phyloP scores from a whole-genome alignment of 192 early-diverging fungal genomes.

The Coemansia sp. region DNA sequence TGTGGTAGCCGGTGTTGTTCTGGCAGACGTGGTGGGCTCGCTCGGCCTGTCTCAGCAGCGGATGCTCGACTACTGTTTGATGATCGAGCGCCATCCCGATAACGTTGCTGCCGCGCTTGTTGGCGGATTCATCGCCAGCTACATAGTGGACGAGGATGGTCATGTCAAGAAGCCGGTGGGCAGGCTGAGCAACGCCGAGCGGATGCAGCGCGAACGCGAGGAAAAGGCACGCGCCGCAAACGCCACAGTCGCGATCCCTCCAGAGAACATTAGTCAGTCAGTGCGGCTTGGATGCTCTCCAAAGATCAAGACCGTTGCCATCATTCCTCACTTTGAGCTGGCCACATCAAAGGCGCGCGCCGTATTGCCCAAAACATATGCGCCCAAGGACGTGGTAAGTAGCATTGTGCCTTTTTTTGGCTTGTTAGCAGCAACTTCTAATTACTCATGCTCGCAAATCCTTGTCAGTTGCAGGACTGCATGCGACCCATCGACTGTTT shows the following conservation, averaged over 20 bases:
- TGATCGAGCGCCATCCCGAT: constrained; percentile 97
- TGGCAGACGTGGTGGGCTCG: constrained; percentile 74
- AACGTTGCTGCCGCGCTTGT: constrained; percentile 93
- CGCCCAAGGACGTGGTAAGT: constrained; percentile 76
- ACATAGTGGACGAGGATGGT: constrained; percentile 62
- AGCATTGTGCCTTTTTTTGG: neutral
- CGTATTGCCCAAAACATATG: constrained; percentile 77
- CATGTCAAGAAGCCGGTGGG: constrained; percentile 23
- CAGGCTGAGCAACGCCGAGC: constrained; percentile 23
- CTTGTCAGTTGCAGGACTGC: too few species aligned
- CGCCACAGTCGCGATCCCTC: constrained; percentile 44
- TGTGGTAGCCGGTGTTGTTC: constrained; percentile 87
- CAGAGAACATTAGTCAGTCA: constrained; percentile 67
- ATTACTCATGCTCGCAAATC: constrained; percentile 4
- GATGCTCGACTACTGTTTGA: constrained; percentile 87
- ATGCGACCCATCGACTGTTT: too few species aligned
- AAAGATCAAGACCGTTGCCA: constrained; percentile 71
- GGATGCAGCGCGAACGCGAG: constrained; percentile 21
- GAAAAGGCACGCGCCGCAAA: constrained; percentile 19
- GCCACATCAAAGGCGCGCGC: constrained; percentile 88
- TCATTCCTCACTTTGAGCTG: constrained; percentile 91
- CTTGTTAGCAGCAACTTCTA: constrained; percentile 9
- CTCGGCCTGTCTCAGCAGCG: constrained; percentile 70
- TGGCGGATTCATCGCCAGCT: constrained; percentile 92
- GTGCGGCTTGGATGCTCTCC: constrained; percentile 66